These are phyloP conservation scores for Saccharomyces hybrid DNA, from an alignment of 1,139 yeast species.

Conservation along the genomic window DNA sequence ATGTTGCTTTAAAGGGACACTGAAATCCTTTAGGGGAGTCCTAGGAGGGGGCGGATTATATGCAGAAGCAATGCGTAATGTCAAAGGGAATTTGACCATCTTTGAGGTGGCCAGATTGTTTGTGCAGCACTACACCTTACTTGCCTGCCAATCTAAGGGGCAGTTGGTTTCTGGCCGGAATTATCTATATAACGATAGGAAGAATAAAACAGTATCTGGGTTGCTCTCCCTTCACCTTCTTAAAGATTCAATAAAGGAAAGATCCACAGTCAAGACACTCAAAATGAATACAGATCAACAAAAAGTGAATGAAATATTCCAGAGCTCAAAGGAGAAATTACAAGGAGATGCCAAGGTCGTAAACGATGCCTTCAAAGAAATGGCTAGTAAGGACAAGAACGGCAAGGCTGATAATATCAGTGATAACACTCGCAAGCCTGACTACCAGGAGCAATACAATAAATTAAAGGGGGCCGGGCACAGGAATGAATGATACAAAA, in stretches of 20 bases:
- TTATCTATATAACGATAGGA: neutral
- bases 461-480: slow-evolving; percentile 13
- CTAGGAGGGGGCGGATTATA: neutral
- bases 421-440: slow-evolving; percentile 5
- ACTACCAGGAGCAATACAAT: slow-evolving; percentile 10
- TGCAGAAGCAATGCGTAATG: neutral
- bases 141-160: neutral
- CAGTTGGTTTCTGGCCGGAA: neutral
- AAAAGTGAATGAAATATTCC: slow-evolving; percentile 15
- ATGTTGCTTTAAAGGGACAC: neutral
- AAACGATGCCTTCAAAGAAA: slow-evolving; percentile 15
- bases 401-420: slow-evolving; percentile 6
- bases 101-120: neutral
- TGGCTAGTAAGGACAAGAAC: slow-evolving; percentile 9
- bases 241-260: neutral
- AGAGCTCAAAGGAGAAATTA: slow-evolving; percentile 19
- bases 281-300: neutral
- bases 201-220: neutral
- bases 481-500: slow-evolving; percentile 3
- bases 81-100: neutral
- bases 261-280: neutral
- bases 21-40: neutral
- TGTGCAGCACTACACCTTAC: neutral
- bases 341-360: slow-evolving; percentile 16
- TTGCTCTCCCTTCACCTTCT: too few relatives aligned